Evolutionary conservation across 2,329 filamentous ascomycete species (phyloP).

Genomic region (Paecilomyces sp.): DNA sequence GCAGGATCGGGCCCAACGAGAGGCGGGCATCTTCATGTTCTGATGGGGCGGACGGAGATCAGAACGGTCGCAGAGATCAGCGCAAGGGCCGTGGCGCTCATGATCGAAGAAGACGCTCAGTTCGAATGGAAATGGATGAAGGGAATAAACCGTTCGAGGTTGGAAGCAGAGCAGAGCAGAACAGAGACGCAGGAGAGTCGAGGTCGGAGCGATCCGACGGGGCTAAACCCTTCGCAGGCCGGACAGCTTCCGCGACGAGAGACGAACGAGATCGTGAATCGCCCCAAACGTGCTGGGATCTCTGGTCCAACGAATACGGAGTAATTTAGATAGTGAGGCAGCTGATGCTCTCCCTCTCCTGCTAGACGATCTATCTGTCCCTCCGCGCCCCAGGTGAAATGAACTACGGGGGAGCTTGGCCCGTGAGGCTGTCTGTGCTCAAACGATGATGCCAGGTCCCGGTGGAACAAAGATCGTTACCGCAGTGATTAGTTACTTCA

Average conservation of each 20-base stretch:
- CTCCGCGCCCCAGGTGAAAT: not conserved
- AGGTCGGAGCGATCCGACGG: not conserved
- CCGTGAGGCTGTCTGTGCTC: conserved; percentile 3
- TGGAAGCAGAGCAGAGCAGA: not conserved
- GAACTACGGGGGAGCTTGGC: not conserved
- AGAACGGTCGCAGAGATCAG: not conserved
- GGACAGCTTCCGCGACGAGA: not conserved
- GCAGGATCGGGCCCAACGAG: not conserved
- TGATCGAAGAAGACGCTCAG: not conserved
- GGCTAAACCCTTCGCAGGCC: not conserved
- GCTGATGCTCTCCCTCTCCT: not conserved
- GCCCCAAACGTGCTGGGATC: not conserved
- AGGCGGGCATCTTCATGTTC: not conserved
- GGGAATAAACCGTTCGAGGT: not conserved
- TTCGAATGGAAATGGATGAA: not conserved
- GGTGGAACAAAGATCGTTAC: too few species aligned
- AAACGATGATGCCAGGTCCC: not conserved
- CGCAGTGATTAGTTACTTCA: not conserved
- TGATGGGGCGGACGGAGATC: not conserved
- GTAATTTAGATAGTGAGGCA: too few species aligned
- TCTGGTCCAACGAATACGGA: not conserved
- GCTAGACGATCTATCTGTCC: not conserved
- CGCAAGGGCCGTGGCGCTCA: not conserved
- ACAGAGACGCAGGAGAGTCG: not conserved
- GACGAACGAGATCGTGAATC: not conserved